phyloP scores from a whole-genome alignment of 1,139 yeast species.

The Yamadazyma atmosphaerica region DNA sequence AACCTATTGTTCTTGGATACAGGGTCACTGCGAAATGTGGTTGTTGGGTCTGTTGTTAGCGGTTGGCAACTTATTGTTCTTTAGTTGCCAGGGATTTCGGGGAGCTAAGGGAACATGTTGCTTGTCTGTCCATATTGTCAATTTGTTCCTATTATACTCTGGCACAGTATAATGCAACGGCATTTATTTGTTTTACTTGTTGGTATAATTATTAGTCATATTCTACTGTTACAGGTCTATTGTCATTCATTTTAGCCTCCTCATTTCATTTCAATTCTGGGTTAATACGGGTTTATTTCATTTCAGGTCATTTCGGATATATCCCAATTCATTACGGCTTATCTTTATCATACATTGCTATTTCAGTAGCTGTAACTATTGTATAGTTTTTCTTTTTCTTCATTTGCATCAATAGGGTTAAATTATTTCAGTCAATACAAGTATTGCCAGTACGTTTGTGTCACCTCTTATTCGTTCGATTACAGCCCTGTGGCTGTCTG shows the following conservation, averaged over 20 bases:
- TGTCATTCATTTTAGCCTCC: background rate
- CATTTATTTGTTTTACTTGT: background rate
- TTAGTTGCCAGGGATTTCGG: background rate
- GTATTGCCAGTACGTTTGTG: background rate
- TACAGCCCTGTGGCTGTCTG: background rate
- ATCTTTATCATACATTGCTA: background rate
- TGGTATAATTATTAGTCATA: background rate
- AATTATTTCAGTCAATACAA: background rate
- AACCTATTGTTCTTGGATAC: background rate
- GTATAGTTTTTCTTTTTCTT: background rate
- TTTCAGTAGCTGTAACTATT: background rate
- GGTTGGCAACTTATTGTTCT: background rate
- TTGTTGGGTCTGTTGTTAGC: background rate
- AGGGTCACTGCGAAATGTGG: background rate
- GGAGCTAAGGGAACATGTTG: background rate
- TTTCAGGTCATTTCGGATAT: background rate
- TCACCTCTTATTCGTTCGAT: background rate
- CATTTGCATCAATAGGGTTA: constrained; percentile 2
- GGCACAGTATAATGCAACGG: background rate
- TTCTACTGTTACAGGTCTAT: background rate
- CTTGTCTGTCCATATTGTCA: background rate
- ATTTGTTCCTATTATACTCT: background rate
- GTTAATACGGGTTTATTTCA: background rate
- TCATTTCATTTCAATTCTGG: background rate
- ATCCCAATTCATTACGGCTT: background rate